These are phyloP conservation scores for Aspergillus funiculosus DNA, from an alignment of 495 filamentous ascomycete genomes.

Conservation along the genomic window DNA sequence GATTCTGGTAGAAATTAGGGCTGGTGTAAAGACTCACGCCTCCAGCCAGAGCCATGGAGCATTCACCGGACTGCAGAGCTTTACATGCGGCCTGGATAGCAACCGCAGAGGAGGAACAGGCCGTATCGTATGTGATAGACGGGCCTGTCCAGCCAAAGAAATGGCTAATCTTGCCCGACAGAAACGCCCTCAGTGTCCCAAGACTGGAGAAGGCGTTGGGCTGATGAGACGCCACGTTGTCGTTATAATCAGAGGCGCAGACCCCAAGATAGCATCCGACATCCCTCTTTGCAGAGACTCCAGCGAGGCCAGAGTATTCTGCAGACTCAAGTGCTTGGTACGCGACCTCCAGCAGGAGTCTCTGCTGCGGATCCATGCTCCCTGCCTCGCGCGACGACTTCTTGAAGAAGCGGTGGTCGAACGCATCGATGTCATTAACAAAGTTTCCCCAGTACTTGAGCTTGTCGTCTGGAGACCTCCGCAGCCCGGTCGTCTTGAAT, in stretches of 20 bases:
- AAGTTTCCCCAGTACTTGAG: constrained; percentile 30
- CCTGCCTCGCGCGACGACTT: constrained; percentile 37
- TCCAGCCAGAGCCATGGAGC: constrained; percentile 29
- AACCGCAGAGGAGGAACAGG: constrained; percentile 38
- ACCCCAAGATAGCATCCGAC: constrained; percentile 31
- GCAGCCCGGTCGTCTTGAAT: neutral
- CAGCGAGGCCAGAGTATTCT: constrained; percentile 24
- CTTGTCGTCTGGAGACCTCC: neutral
- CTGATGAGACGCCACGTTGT: constrained; percentile 26
- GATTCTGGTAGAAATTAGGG: constrained; percentile 24
- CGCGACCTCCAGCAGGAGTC: constrained; percentile 39
- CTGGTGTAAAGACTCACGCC: constrained; percentile 38
- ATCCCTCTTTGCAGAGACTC: constrained; percentile 8
- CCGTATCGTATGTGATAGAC: constrained; percentile 34
- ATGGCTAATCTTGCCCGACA: constrained; percentile 28
- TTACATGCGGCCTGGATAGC: constrained; percentile 33
- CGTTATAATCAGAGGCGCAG: constrained; percentile 25
- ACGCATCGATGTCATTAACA: constrained; percentile 33
- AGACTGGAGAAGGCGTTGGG: constrained; percentile 33
- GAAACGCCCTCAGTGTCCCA: constrained; percentile 26
- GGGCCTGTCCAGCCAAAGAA: constrained; percentile 47
- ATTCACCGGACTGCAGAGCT: constrained; percentile 30
- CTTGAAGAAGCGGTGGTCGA: constrained; percentile 51
- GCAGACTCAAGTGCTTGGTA: constrained; percentile 45
- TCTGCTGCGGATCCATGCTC: constrained; percentile 47